Conservation (phyloP, 2,329 filamentous ascomycete species). For the Fusarium tupiense region DNA sequence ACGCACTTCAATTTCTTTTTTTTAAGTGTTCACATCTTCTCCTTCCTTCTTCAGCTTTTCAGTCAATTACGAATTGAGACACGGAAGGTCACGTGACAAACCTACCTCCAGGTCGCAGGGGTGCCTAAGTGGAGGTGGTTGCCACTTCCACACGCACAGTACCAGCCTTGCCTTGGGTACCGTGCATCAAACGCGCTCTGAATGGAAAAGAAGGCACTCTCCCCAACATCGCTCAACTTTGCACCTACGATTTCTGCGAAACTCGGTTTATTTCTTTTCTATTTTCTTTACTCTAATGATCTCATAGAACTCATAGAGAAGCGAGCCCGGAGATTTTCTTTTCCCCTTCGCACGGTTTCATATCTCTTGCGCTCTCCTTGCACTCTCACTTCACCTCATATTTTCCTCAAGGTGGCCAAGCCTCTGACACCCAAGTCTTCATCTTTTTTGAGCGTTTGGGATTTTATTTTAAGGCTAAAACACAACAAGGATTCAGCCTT, state of each 20-base stretch:
- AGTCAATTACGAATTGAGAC: neutral
- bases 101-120: too few species aligned
- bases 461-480: neutral
- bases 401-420: neutral
- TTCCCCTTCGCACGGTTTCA: too few species aligned
- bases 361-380: neutral
- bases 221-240: neutral
- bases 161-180: neutral
- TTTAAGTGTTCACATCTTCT: too few species aligned
- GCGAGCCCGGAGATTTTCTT: neutral
- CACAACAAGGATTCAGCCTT: neutral
- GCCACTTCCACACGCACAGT: neutral
- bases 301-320: neutral
- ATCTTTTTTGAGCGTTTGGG: neutral
- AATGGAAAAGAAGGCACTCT: neutral
- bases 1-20: neutral
- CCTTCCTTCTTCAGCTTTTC: neutral
- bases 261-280: neutral
- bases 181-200: constrained; percentile 1
- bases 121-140: neutral
- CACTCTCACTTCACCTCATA: neutral
- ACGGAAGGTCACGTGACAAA: neutral
- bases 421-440: neutral
- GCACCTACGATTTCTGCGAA: neutral
- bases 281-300: neutral